These are phyloP conservation scores for Diaporthe citriasiana DNA, from an alignment of 2,329 filamentous ascomycete genomes.

Conservation along the genomic window DNA sequence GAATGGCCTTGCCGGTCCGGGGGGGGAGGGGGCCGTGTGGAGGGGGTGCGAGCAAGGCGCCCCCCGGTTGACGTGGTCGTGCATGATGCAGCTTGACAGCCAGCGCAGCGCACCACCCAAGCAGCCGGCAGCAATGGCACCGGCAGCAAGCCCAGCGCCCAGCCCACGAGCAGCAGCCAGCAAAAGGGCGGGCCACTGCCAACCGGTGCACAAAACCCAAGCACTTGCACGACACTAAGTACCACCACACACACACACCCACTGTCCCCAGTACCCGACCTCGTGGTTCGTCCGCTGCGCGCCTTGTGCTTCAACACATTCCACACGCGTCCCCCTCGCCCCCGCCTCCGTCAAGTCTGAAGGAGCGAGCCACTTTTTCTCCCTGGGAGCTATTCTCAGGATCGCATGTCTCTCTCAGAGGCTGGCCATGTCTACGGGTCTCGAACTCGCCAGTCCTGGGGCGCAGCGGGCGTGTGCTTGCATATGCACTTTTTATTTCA, in stretches of 20 bases:
- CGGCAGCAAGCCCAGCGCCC: not conserved
- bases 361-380: not conserved
- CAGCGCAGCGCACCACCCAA: slow-evolving; percentile 16
- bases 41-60: slow-evolving; percentile 9
- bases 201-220: not conserved
- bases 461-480: slow-evolving; percentile 4
- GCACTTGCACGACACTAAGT: slow-evolving; percentile 15
- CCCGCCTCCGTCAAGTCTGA: not conserved
- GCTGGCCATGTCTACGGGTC: not conserved
- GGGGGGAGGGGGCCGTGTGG: slow-evolving; percentile 5
- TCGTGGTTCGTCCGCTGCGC: not conserved
- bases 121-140: not conserved
- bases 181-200: slow-evolving; percentile 9
- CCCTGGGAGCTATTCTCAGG: not conserved
- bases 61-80: slow-evolving; percentile 37
- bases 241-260: slow-evolving; percentile 12
- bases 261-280: not conserved
- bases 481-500: not conserved
- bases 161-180: not conserved
- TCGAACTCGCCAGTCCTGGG: not conserved
- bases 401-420: slow-evolving; percentile 13
- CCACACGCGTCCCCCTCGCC: not conserved
- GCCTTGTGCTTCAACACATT: slow-evolving; percentile 11
- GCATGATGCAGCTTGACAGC: slow-evolving; percentile 38
- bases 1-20: slow-evolving; percentile 20